Conservation (phyloP, 495 filamentous ascomycete species). For the Penicillium paxilli region DNA sequence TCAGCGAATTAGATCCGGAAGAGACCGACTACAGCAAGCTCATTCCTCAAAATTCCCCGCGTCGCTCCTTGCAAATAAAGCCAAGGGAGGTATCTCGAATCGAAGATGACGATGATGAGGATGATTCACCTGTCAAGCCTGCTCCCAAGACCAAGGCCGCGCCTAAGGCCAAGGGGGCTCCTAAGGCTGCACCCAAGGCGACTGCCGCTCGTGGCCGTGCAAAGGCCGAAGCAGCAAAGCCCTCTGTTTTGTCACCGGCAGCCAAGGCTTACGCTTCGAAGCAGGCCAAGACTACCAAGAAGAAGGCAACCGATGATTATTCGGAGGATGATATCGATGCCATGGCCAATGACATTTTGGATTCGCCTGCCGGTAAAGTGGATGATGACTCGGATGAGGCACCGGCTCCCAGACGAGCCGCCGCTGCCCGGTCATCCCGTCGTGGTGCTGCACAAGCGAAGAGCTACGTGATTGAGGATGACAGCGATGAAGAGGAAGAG, state of each 20-base stretch:
- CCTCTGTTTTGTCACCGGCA: conserved; percentile 64
- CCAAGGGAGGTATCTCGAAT: conserved; percentile 61
- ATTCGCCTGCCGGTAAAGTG: conserved; percentile 43
- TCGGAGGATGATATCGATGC: conserved; percentile 52
- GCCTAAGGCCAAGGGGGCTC: conserved; percentile 24
- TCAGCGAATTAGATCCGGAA: conserved; percentile 63
- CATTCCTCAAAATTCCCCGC: conserved; percentile 57
- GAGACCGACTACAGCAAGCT: conserved; percentile 89
- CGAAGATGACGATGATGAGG: conserved; percentile 60
- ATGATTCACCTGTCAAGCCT: conserved; percentile 32
- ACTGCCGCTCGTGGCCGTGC: conserved; percentile 43
- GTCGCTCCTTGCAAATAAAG: conserved; percentile 55
- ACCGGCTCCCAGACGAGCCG: conserved; percentile 32
- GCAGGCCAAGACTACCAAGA: conserved; percentile 57
- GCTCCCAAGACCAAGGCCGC: conserved; percentile 27
- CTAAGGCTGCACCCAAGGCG: conserved; percentile 39
- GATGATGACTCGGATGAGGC: conserved; percentile 33
- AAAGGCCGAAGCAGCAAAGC: conserved; percentile 24
- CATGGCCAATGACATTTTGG: conserved; percentile 58
- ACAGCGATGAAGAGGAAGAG: conserved; percentile 51
- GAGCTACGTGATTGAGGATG: conserved; percentile 58
- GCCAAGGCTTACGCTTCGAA: conserved; percentile 83
- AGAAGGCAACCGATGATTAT: conserved; percentile 37
- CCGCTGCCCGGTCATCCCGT: conserved; percentile 49
- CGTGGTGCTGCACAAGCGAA: conserved; percentile 52